Conservation (phyloP, 2,329 filamentous ascomycete species). For the Clonostachys solani region DNA sequence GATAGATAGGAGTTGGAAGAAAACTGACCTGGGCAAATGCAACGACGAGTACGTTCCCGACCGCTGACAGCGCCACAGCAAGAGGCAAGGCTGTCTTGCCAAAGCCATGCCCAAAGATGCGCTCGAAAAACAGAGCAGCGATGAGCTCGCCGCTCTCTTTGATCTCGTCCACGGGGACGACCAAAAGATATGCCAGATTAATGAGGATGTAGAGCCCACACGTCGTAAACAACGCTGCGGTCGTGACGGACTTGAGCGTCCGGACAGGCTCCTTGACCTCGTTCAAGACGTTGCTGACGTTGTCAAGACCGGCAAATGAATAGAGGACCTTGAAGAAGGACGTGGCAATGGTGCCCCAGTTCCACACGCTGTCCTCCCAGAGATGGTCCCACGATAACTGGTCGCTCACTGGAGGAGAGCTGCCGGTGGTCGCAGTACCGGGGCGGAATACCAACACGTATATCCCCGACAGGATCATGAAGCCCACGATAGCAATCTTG, state of each 20-base stretch:
- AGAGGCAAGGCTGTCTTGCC: constrained; percentile 56
- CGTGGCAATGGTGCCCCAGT: constrained; percentile 62
- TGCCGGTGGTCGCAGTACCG: constrained; percentile 1
- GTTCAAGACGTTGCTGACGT: constrained; percentile 67
- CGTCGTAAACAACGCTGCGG: constrained; percentile 55
- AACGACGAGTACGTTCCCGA: constrained; percentile 70
- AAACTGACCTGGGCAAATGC: constrained; percentile 61
- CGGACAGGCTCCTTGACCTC: constrained; percentile 65
- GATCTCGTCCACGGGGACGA: constrained; percentile 64
- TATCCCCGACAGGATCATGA: constrained; percentile 57
- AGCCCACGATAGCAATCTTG: constrained; percentile 54
- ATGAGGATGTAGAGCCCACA: constrained; percentile 63
- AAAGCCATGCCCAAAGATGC: constrained; percentile 53
- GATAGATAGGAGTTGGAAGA: neutral
- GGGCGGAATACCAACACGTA: constrained; percentile 49
- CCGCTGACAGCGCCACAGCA: constrained; percentile 62
- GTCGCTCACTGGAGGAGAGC: neutral
- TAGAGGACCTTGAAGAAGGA: constrained; percentile 67
- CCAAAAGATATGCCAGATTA: constrained; percentile 59
- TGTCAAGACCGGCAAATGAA: constrained; percentile 62
- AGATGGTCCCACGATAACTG: constrained; percentile 42
- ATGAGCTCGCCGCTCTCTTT: constrained; percentile 63
- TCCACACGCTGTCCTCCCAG: constrained; percentile 65
- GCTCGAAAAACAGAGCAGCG: constrained; percentile 63
- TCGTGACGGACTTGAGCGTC: constrained; percentile 59